Conservation (phyloP, 768 basidiomycete genomes). For the Lactarius sp. region DNA sequence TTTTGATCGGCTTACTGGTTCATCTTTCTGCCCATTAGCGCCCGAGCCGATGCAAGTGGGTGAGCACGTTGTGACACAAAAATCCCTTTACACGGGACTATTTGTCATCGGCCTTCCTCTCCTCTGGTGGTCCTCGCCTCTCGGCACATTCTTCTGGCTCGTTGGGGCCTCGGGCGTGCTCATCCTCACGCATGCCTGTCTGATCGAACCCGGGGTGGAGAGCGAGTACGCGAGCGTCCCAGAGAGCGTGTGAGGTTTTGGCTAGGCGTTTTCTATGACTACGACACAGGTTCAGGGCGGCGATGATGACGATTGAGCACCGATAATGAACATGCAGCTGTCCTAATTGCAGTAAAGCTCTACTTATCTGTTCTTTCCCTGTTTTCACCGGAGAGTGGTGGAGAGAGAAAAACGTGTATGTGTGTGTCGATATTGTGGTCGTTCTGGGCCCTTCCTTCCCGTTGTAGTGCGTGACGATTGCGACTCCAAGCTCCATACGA, state of each 20-base stretch:
- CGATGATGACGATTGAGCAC: background rate
- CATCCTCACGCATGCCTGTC: conserved; percentile 78
- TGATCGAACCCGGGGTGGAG: conserved; percentile 94
- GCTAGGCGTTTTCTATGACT: background rate
- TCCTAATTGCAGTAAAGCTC: background rate
- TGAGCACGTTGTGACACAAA: conserved; percentile 79
- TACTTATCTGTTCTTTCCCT: background rate
- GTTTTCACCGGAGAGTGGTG: background rate
- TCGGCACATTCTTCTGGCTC: conserved; percentile 90
- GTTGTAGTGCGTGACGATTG: background rate
- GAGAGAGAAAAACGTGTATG: background rate
- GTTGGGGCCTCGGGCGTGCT: conserved; percentile 82
- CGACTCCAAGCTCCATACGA: background rate
- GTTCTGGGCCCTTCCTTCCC: background rate
- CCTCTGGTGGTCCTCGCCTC: conserved; percentile 71
- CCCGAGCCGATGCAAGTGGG: conserved; percentile 83
- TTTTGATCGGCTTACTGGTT: background rate
- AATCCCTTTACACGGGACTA: conserved; percentile 79
- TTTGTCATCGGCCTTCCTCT: conserved; percentile 91
- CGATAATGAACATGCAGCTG: background rate
- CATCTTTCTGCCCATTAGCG: conserved; percentile 39
- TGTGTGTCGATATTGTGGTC: background rate
- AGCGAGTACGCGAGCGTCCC: conserved; percentile 85
- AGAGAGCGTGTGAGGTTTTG: conserved; percentile 42
- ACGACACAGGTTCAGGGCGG: background rate